Conservation (phyloP, 306 rosid species). For the Cicer cuneatum region DNA sequence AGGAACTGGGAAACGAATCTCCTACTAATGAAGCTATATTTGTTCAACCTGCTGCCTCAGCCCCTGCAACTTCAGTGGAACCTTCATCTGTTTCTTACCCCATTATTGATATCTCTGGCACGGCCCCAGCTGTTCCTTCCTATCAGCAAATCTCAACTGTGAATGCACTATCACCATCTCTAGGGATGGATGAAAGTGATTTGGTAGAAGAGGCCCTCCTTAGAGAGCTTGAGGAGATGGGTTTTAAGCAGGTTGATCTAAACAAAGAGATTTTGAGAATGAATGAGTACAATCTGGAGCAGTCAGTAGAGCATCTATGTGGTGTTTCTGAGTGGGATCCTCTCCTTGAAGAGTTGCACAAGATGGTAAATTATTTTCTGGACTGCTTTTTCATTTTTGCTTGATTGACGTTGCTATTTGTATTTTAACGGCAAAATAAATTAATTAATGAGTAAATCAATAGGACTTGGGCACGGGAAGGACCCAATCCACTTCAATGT, state of each 20-base stretch:
- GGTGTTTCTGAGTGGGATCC: too few relatives aligned
- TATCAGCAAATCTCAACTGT: slow-evolving; percentile 36
- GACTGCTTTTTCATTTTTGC: background rate
- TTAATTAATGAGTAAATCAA: background rate
- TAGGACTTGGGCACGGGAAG: too few relatives aligned
- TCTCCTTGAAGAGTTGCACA: too few relatives aligned
- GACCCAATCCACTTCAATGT: background rate
- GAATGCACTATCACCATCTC: slow-evolving; percentile 36
- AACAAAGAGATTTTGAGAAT: too few relatives aligned
- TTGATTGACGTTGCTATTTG: background rate
- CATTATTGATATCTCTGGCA: slow-evolving; percentile 47
- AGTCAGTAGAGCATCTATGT: too few relatives aligned
- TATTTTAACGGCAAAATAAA: background rate
- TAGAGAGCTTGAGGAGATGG: too few relatives aligned
- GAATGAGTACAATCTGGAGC: too few relatives aligned
- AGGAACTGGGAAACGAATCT: slow-evolving; percentile 47
- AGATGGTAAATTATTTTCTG: too few relatives aligned
- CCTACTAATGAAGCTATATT: slow-evolving; percentile 52
- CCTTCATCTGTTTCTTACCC: slow-evolving; percentile 57
- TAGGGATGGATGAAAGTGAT: too few relatives aligned
- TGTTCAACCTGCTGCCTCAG: slow-evolving; percentile 50
- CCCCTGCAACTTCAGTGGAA: slow-evolving; percentile 42
- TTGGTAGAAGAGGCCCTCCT: too few relatives aligned
- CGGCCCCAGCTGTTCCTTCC: slow-evolving; percentile 34
- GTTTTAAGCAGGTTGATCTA: too few relatives aligned